phyloP scores from a whole-genome alignment of 2,329 filamentous ascomycete genomes.

The Trichoderma cornu-damae region DNA sequence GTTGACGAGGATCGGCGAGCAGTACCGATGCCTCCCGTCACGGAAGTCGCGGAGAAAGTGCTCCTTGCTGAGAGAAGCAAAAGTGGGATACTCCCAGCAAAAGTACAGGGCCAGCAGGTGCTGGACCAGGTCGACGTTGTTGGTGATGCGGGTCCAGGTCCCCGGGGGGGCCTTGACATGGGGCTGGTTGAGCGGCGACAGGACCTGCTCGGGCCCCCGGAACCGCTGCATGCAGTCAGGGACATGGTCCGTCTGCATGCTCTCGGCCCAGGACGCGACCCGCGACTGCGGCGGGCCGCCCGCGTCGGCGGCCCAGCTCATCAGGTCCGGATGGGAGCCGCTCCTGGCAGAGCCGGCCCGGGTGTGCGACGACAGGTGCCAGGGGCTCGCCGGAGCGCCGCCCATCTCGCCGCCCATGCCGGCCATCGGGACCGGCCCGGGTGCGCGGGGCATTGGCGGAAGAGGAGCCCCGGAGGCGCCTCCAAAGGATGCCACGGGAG shows the following conservation, averaged over 20 bases:
- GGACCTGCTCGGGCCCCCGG: constrained; percentile 43
- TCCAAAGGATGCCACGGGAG: constrained; percentile 29
- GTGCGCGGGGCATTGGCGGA: constrained; percentile 31
- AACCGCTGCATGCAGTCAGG: constrained; percentile 33
- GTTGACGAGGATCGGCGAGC: constrained; percentile 62
- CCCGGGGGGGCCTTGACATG: constrained; percentile 40
- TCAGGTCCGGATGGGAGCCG: constrained; percentile 43
- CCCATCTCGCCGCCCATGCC: constrained; percentile 34
- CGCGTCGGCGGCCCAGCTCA: constrained; percentile 43
- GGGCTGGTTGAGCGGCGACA: constrained; percentile 42
- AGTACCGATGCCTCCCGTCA: constrained; percentile 57
- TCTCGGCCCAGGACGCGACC: constrained; percentile 48
- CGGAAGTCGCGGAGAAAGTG: constrained; percentile 64
- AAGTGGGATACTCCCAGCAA: constrained; percentile 72
- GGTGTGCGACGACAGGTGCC: constrained; percentile 45
- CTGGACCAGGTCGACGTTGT: constrained; percentile 53
- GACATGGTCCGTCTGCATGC: constrained; percentile 33
- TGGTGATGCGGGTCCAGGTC: constrained; percentile 58
- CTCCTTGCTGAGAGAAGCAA: constrained; percentile 66
- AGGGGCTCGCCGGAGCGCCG: constrained; percentile 40
- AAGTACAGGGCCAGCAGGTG: constrained; percentile 65
- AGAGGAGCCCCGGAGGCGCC: constrained; percentile 22
- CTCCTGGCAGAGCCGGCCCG: constrained; percentile 44
- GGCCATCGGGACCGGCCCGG: constrained; percentile 28
- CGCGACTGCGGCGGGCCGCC: constrained; percentile 40